phyloP scores from a whole-genome alignment of 2,329 filamentous ascomycete species.

The Diplodia scrobiculata region DNA sequence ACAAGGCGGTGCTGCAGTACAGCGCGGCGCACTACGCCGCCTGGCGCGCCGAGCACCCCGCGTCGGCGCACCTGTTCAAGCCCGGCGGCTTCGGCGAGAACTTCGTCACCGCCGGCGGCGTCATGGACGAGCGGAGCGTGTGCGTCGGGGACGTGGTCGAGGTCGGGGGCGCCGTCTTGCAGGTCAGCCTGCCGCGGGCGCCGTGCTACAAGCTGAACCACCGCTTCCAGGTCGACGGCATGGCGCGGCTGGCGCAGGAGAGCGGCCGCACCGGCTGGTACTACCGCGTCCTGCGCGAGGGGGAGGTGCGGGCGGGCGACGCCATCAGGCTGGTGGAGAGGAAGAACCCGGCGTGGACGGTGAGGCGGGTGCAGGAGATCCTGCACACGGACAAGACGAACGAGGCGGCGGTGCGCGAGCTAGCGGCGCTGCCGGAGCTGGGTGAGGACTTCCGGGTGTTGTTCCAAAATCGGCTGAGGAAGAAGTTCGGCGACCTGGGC shows the following conservation, averaged over 20 bases:
- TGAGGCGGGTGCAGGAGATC: constrained; percentile 65
- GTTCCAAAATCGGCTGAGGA: constrained; percentile 57
- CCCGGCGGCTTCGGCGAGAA: constrained; percentile 68
- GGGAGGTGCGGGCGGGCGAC: constrained; percentile 59
- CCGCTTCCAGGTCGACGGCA: constrained; percentile 64
- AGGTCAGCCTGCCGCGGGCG: constrained; percentile 63
- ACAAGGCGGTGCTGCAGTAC: constrained; percentile 66
- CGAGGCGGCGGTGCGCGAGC: constrained; percentile 49
- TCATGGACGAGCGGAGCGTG: constrained; percentile 64
- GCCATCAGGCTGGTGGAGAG: constrained; percentile 59
- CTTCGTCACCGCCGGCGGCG: constrained; percentile 53
- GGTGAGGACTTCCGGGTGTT: constrained; percentile 54
- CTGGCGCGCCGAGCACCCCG: constrained; percentile 59
- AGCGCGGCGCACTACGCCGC: constrained; percentile 61
- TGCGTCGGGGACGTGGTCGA: constrained; percentile 65
- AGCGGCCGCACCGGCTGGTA: constrained; percentile 66
- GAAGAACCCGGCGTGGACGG: constrained; percentile 61
- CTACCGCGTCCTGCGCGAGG: constrained; percentile 62
- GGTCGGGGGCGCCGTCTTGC: constrained; percentile 53
- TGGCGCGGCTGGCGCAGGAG: constrained; percentile 61
- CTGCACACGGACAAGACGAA: constrained; percentile 59
- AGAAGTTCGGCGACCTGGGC: constrained; percentile 18
- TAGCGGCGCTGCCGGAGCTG: constrained; percentile 51
- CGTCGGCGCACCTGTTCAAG: constrained; percentile 55
- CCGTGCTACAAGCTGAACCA: constrained; percentile 72